Conservation (phyloP, 768 basidiomycete genomes). For the Boletus huronensis region DNA sequence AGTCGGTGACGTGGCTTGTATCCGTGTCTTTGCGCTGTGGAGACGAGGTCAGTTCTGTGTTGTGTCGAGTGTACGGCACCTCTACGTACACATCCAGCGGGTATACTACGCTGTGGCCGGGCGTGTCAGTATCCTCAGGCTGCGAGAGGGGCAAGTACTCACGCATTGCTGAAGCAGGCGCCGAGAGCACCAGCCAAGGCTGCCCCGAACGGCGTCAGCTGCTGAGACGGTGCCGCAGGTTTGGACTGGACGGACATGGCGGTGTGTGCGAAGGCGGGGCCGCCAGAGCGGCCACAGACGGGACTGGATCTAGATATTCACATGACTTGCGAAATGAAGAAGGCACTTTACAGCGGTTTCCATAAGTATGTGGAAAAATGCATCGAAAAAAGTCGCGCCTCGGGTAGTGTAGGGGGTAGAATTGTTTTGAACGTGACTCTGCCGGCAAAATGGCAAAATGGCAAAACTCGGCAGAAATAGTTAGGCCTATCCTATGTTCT, state of each 20-base stretch:
- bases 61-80: not conserved
- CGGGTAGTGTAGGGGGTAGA: too few relatives aligned
- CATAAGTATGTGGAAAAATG: too few relatives aligned
- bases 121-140: conserved; percentile 1
- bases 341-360: too few relatives aligned
- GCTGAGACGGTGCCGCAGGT: conserved; percentile 56
- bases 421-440: too few relatives aligned
- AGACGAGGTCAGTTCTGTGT: conserved; percentile 6
- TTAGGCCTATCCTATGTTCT: too few relatives aligned
- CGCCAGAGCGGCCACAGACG: too few relatives aligned
- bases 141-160: conserved; percentile 34
- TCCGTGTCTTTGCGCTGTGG: conserved; percentile 85
- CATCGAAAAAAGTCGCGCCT: too few relatives aligned
- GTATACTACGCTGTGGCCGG: conserved; percentile 72
- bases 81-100: conserved; percentile 85
- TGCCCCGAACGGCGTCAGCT: conserved; percentile 81
- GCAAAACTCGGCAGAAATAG: too few relatives aligned
- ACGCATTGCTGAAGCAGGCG: conserved; percentile 92
- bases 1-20: conserved; percentile 72
- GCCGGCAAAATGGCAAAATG: too few relatives aligned
- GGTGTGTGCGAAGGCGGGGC: not conserved
- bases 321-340: conserved; percentile 6
- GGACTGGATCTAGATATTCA: conserved; percentile 6
- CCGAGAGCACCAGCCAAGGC: conserved; percentile 93
- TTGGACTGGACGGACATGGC: conserved; percentile 38